phyloP scores from a whole-genome alignment of 2,329 filamentous ascomycete genomes.

The Phoma sp. region DNA sequence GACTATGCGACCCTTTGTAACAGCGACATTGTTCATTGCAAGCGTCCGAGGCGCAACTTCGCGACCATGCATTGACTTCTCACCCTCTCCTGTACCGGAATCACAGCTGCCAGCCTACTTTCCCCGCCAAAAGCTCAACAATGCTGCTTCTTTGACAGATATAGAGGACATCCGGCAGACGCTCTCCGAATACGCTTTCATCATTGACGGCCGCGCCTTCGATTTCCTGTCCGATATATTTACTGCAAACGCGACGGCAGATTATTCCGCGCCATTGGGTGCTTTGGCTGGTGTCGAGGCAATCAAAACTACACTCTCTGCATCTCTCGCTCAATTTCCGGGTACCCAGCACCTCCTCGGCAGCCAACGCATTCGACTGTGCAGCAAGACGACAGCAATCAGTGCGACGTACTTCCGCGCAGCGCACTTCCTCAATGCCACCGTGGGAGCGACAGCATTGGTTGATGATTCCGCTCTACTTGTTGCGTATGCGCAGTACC shows the following conservation, averaged over 20 bases:
- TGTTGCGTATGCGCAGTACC: constrained; percentile 11
- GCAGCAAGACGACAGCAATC: not conserved
- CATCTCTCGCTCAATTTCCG: not conserved
- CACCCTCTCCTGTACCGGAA: not conserved
- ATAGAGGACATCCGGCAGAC: constrained; percentile 7
- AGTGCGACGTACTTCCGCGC: constrained; percentile 6
- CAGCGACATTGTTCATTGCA: not conserved
- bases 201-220: constrained; percentile 1
- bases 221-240: not conserved
- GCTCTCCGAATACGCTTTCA: constrained; percentile 2
- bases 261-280: constrained; percentile 6
- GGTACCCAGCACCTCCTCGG: constrained; percentile 9
- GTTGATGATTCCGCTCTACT: not conserved
- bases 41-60: not conserved
- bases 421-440: constrained; percentile 7
- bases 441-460: not conserved
- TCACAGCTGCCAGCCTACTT: constrained; percentile 1
- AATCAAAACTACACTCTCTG: not conserved
- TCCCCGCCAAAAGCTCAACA: not conserved
- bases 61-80: not conserved
- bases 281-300: not conserved
- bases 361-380: constrained; percentile 6
- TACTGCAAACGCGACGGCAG: not conserved
- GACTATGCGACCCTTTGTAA: not conserved
- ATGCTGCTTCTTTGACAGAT: not conserved